Percentiles rank a stretch among this genome's conserved stretches.
Conservation (phyloP, 2,329 filamentous ascomycete genomes). For the Colletotrichum sp. region DNA sequence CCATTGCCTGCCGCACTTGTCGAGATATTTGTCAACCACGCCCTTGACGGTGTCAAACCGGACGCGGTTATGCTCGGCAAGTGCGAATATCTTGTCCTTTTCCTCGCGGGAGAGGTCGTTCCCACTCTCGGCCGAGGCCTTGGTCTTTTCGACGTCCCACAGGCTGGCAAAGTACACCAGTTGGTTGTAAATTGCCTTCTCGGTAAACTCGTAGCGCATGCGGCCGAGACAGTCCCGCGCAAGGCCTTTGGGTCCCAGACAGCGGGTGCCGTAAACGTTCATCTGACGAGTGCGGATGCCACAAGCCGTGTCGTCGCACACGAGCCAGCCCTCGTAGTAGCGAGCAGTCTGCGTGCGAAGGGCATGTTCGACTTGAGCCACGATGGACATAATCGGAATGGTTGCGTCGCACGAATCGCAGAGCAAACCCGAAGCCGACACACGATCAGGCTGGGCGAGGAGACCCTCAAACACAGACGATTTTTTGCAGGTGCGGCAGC, state of each 20-base stretch:
- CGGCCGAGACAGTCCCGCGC: conserved; percentile 83
- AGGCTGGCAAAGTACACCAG: conserved; percentile 84
- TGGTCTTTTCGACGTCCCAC: conserved; percentile 84
- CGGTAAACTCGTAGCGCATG: conserved; percentile 87
- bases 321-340: conserved; percentile 93
- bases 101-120: conserved; percentile 53
- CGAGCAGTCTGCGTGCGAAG: conserved; percentile 78
- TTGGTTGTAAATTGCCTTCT: conserved; percentile 95
- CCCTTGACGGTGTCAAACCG: conserved; percentile 79
- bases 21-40: conserved; percentile 82
- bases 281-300: conserved; percentile 88
- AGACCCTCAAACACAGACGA: conserved; percentile 80
- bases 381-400: conserved; percentile 74
- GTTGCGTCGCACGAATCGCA: conserved; percentile 71
- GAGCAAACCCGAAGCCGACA: conserved; percentile 76
- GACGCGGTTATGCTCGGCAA: conserved; percentile 82
- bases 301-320: conserved; percentile 89
- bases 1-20: conserved; percentile 90
- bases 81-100: conserved; percentile 66
- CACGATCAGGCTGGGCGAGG: conserved; percentile 56
- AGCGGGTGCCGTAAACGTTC: conserved; percentile 89
- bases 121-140: conserved; percentile 37
- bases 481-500: conserved; percentile 81
- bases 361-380: conserved; percentile 86
- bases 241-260: conserved; percentile 84